These are phyloP conservation scores for Casuarina glauca DNA, from an alignment of 306 rosid species.

Conservation along the genomic window DNA sequence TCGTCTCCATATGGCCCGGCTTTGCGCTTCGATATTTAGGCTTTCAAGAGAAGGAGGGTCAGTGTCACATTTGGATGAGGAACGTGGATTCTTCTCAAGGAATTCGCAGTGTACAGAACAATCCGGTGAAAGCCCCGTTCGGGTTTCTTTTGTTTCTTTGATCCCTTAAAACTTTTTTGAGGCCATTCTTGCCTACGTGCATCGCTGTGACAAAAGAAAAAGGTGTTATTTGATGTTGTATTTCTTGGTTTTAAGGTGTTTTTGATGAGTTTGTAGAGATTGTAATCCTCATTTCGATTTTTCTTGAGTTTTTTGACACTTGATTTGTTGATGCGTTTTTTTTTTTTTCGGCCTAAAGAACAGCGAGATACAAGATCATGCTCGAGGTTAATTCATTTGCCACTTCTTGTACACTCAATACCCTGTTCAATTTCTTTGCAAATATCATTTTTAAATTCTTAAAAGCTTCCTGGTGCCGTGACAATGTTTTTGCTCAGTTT, in stretches of 20 bases:
- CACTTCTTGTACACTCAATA: slow-evolving; percentile 13
- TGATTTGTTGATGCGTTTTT: slow-evolving; percentile 5
- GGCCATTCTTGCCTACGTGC: neutral
- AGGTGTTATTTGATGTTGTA: neutral
- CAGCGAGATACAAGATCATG: slow-evolving; percentile 17
- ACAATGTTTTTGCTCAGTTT: neutral
- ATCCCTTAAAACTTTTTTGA: neutral
- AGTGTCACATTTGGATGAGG: slow-evolving; percentile 1
- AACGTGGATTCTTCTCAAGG: slow-evolving; percentile 19
- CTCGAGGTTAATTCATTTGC: slow-evolving; percentile 18
- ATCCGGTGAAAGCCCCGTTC: slow-evolving; percentile 24
- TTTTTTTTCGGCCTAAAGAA: neutral
- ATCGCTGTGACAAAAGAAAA: neutral
- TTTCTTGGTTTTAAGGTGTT: neutral
- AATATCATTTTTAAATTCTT: neutral
- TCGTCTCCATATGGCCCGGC: slow-evolving; percentile 18
- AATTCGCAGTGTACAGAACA: slow-evolving; percentile 31
- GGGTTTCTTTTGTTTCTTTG: slow-evolving; percentile 6
- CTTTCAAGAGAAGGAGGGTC: slow-evolving; percentile 1
- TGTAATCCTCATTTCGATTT: slow-evolving; percentile 11
- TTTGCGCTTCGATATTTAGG: neutral
- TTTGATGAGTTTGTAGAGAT: neutral
- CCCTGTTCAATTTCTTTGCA: neutral
- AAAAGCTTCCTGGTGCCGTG: neutral
- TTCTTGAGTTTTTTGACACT: neutral